Base-by-base conservation (phyloP, 345 rosid species). In the Raphanus raphanistrum region DNA sequence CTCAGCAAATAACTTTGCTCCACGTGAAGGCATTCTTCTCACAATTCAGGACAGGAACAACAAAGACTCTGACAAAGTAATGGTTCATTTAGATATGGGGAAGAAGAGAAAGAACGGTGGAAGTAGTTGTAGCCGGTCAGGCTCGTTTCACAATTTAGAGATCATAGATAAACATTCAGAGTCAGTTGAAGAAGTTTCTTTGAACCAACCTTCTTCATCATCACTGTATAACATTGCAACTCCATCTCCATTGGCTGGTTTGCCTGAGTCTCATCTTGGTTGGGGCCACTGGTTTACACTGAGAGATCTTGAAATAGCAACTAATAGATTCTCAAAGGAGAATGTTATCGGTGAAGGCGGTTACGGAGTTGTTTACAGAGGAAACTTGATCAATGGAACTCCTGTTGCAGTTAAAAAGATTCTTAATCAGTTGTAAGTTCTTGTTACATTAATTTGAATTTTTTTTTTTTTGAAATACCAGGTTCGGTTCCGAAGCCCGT, bases 241-340 rank as follows among this genome's bases (percentile, higher is more conserved):
- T 2, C 88, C 94, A 61, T 91, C 97, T 5, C 98, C 98, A 50
- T 84, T 90, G 71, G 82, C 90, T 61, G 97, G 94, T 55, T 80
- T 91, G 72, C 97, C 94, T 63, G 97, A 93, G 77, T 88, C 98
- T 8, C 94, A 88, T 32, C 86, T 93, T 21, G 98, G 97, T n/a
- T 93, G 98, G 98, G 98, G 98, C 28, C 98, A 91, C 58, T 93
- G 98, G 98, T 93, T 93, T 82, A 93, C 97, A n/a, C 68, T 93
- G 32, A 83, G 98, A 84, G 98, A 93, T 78, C 88, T 93, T 58
- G 90, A 91, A 68, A 77, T 82, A 60, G 94, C 94, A 57, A 93
- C 97, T 7, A 84, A 81, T 65, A 84, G 83, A 72, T 93, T 93
- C 80, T 80, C 96, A 16, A 90, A 82, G 90, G 81, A 77, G 50